Evolutionary conservation across 306 rosid species (phyloP), one percentile per base, ranked within the genome.

Genomic region (Begonia fuchsioides): DNA sequence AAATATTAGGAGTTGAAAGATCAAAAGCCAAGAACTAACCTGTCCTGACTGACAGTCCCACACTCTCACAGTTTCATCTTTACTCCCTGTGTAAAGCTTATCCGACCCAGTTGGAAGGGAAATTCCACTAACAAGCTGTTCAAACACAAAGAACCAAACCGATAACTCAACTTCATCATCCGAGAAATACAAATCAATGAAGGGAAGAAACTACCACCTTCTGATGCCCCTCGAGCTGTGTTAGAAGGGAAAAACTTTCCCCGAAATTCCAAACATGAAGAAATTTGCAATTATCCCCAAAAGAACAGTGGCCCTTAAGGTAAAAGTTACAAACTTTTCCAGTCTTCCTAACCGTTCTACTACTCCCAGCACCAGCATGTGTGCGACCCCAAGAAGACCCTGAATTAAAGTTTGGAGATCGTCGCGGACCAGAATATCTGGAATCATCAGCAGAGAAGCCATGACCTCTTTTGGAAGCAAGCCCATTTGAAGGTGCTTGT

Each of bases 21-120:
- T 44, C 49, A 50, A 14, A 51, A 39, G 6, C 11, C 38, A 39
- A 56, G 40, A 68, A 63, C 60, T 57, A 49, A 92, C 98, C 98
- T 85, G 74, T 56, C 96, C 98, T 50, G 98, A 77, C 49, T 77
- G 83, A 72, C 98, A 92, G 62, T 85, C 96, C 98, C 98, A 92
- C 38, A 82, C 69, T 65, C 93, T 69, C 13, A 80, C 83, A 9
- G 93, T 67, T 77, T 82, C 93, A 56, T 92, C 98, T 54, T 78
- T 73, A 47, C 98, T 75, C 55, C 98, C 98, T 1, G 94, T 85
- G 53, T 92, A 92, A 12, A 92, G 98, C 78, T 73, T 85, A 71
- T 85, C 82, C 7, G 94, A 92, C 18, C 93, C 98, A 66, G 94
- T 62, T 16, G 98, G 96, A 65, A 85, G 50, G 17, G 96, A 80